These are phyloP conservation scores for Vickermania ingenoplastis DNA, from an alignment of 208 protist species.

Conservation along the genomic window DNA sequence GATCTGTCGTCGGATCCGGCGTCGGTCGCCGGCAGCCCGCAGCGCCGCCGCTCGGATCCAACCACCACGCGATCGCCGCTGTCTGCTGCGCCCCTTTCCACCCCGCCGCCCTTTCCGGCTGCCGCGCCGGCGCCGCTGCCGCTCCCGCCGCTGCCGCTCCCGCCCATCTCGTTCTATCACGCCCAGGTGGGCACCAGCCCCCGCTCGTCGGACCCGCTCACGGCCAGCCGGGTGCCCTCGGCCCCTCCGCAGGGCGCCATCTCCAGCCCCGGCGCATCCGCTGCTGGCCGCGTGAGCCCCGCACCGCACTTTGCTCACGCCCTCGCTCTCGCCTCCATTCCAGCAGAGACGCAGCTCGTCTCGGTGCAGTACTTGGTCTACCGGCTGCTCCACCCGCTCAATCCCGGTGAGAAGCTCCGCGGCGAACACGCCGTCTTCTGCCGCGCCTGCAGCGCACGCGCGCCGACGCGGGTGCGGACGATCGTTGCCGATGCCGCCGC, in stretches of 20 bases:
- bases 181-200: neutral
- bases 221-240: neutral
- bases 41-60: too few relatives aligned
- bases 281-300: neutral
- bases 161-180: neutral
- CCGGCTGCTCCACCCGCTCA: constrained; percentile 20
- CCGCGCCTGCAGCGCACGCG: constrained; percentile 26
- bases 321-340: neutral
- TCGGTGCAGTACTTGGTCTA: constrained; percentile 43
- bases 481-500: constrained; percentile 15
- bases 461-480: constrained; percentile 23
- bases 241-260: neutral
- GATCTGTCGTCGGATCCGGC: too few relatives aligned
- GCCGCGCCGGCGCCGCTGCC: neutral
- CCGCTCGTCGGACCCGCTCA: neutral
- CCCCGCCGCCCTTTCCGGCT: neutral
- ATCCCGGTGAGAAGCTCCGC: constrained; percentile 31
- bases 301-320: neutral
- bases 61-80: too few relatives aligned
- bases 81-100: neutral
- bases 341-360: neutral
- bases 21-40: too few relatives aligned
- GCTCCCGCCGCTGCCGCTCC: neutral
- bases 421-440: constrained; percentile 45
- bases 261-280: neutral